Conservation (phyloP, 2,329 filamentous ascomycete genomes). For the Fusarium veterinarium region DNA sequence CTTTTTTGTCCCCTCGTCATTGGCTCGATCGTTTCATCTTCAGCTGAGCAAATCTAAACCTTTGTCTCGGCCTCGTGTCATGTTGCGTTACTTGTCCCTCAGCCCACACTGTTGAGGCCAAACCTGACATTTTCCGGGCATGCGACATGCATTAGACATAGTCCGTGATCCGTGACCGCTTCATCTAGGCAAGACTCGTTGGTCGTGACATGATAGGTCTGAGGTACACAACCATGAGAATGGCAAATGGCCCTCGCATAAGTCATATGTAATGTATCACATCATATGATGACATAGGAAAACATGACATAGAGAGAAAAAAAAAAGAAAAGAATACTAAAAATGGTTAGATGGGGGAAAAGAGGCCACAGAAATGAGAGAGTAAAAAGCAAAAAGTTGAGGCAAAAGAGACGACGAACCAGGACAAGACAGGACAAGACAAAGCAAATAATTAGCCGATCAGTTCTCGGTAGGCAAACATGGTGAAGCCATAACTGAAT, state of each 20-base stretch:
- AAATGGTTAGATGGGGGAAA: slow-evolving; percentile 10
- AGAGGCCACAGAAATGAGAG: slow-evolving; percentile 15
- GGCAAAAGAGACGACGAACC: slow-evolving; percentile 1
- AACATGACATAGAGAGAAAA: neutral
- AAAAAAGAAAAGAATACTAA: slow-evolving; percentile 13
- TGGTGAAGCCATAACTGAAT: slow-evolving; percentile 12
- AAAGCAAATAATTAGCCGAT: neutral
- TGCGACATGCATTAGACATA: slow-evolving; percentile 19
- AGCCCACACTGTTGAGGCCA: slow-evolving; percentile 14
- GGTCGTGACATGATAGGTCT: slow-evolving; percentile 13
- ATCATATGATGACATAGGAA: slow-evolving; percentile 16
- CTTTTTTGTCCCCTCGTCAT: slow-evolving; percentile 13
- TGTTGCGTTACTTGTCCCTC: slow-evolving; percentile 14
- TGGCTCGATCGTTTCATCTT: slow-evolving; percentile 17
- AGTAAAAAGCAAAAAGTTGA: slow-evolving; percentile 1
- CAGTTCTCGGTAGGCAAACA: slow-evolving; percentile 11
- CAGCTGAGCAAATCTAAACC: slow-evolving; percentile 21
- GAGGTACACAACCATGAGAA: slow-evolving; percentile 23
- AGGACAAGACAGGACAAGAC: neutral
- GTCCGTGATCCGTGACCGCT: slow-evolving; percentile 3
- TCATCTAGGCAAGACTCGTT: neutral
- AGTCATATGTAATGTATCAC: slow-evolving; percentile 24
- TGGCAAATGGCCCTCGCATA: slow-evolving; percentile 30
- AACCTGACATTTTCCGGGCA: slow-evolving; percentile 17
- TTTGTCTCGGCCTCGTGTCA: slow-evolving; percentile 34